These are phyloP conservation scores for Diaporthe capsici DNA, from an alignment of 2,329 filamentous ascomycete genomes.

Conservation along the genomic window DNA sequence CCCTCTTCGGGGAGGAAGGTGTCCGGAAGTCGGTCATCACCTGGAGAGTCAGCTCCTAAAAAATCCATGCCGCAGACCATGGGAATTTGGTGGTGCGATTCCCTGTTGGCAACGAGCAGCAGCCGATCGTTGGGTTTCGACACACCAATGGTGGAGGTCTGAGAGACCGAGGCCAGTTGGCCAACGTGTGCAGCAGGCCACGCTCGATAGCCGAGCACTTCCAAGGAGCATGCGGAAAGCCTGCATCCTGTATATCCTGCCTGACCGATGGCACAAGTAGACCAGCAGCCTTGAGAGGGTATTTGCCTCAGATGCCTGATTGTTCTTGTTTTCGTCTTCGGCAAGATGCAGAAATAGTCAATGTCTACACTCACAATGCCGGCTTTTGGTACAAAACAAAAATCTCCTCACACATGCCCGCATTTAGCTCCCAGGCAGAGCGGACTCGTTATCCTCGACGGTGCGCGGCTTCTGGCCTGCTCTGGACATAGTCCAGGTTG, in stretches of 20 bases:
- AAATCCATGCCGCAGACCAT: background rate
- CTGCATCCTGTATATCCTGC: background rate
- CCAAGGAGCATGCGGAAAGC: background rate
- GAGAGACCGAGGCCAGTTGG: background rate
- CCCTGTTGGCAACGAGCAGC: background rate
- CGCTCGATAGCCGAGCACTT: background rate
- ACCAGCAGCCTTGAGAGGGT: background rate
- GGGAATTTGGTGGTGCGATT: background rate
- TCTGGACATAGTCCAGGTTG: background rate
- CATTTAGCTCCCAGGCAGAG: background rate
- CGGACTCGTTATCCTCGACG: background rate
- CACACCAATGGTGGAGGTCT: background rate
- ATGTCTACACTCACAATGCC: background rate
- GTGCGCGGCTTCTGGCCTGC: background rate
- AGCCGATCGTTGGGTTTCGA: conserved; percentile 10
- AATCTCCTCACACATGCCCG: background rate
- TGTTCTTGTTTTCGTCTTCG: background rate
- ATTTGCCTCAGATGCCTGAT: background rate
- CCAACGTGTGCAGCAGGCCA: background rate
- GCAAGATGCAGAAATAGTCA: background rate
- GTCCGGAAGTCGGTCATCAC: conserved; percentile 1
- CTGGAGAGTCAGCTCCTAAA: conserved; percentile 9
- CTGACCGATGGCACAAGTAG: background rate
- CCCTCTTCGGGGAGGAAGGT: background rate
- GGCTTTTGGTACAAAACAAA: background rate